Evolutionary conservation across 352 stramenopile species (phyloP).

Genomic region (Pythium oligandrum): DNA sequence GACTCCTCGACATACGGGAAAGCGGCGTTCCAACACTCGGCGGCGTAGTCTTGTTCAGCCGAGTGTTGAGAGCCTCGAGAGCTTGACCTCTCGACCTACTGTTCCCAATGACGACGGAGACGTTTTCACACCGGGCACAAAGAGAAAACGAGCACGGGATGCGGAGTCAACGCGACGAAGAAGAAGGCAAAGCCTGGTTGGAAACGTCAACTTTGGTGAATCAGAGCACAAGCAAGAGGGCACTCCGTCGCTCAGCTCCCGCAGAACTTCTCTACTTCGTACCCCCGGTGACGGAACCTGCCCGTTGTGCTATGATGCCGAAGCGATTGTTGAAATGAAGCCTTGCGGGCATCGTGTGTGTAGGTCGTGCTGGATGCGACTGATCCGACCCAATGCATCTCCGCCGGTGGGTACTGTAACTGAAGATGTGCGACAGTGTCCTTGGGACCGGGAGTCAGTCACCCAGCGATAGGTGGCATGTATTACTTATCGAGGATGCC

Average conservation of each 20-base stretch:
- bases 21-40: conserved; percentile 3
- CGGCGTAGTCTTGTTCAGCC: conserved; percentile 11
- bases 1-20: no score
- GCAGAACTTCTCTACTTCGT: not conserved
- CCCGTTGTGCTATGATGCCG: conserved; percentile 38
- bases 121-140: no score
- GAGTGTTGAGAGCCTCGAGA: conserved; percentile 9
- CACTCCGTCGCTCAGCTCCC: not conserved
- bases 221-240: conserved; percentile 10
- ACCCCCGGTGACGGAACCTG: conserved; percentile 20
- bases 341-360: conserved; percentile 52
- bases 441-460: conserved; percentile 58
- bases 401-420: not conserved
- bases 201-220: conserved; percentile 5
- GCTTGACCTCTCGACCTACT: not conserved
- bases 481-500: no score
- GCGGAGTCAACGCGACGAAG: conserved; percentile 1
- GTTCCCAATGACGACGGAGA: no score
- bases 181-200: conserved; percentile 17
- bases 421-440: conserved; percentile 29
- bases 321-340: conserved; percentile 46
- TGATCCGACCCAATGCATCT: conserved; percentile 3
- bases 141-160: no score
- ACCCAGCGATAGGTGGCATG: conserved; percentile 17
- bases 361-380: conserved; percentile 23